Conservation (phyloP, 495 filamentous ascomycete genomes). For the Xylaria palmicola region DNA sequence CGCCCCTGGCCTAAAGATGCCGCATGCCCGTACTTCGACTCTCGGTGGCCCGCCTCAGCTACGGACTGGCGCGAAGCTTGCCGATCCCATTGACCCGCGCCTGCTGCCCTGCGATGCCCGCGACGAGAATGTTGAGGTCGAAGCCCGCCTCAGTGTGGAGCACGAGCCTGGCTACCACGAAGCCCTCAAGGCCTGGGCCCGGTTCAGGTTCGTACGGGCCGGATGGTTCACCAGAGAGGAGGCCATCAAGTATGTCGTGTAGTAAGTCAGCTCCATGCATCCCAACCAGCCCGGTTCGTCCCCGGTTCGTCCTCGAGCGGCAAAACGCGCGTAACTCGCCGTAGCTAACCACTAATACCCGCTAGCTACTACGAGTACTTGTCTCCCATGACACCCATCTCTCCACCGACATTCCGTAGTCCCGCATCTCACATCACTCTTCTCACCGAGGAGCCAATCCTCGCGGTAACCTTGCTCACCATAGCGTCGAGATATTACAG, state of each 20-base stretch:
- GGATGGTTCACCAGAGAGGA: constrained; percentile 96
- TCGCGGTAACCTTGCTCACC: constrained; percentile 85
- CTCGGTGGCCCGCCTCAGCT: constrained; percentile 19
- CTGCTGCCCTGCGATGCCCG: constrained; percentile 23
- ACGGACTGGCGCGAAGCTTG: constrained; percentile 24
- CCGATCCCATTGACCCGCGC: constrained; percentile 31
- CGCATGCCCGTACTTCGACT: constrained; percentile 18
- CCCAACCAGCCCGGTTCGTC: not conserved
- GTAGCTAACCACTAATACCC: constrained; percentile 17
- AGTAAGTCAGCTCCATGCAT: too few species aligned
- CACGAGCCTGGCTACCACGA: constrained; percentile 56
- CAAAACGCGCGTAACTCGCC: too few species aligned
- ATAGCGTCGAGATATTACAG: constrained; percentile 83
- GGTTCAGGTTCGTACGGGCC: constrained; percentile 86
- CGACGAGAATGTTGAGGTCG: constrained; percentile 38
- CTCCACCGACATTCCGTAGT: constrained; percentile 76
- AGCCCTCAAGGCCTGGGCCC: constrained; percentile 81
- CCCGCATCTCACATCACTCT: constrained; percentile 71
- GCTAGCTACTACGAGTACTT: constrained; percentile 83
- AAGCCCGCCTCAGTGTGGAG: constrained; percentile 32
- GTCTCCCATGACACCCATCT: constrained; percentile 87
- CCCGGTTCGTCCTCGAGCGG: not conserved
- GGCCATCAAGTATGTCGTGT: constrained; percentile 88
- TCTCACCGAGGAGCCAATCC: constrained; percentile 85
- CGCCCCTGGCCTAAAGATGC: constrained; percentile 23